Conservation (phyloP, 2,329 filamentous ascomycete species). For the Fusarium buharicum region DNA sequence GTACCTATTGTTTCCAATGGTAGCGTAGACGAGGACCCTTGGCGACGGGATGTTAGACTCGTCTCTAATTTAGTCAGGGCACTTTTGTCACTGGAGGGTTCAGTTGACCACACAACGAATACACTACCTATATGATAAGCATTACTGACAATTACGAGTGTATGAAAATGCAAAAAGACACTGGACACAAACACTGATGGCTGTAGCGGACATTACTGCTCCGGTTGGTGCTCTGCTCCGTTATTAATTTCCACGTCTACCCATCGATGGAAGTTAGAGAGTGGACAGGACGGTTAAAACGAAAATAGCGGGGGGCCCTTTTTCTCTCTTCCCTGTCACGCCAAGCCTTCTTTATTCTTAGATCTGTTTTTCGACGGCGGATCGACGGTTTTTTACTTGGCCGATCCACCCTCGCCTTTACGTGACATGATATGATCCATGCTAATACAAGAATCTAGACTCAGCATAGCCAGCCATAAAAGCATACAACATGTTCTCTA, state of each 20-base stretch:
- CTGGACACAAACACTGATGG: background rate
- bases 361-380: constrained; percentile 36
- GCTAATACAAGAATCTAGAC: constrained; percentile 16
- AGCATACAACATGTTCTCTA: no score
- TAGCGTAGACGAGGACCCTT: background rate
- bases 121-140: background rate
- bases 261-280: constrained; percentile 8
- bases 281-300: constrained; percentile 5
- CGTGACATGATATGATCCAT: constrained; percentile 14
- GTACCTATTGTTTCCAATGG: constrained; percentile 22
- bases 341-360: constrained; percentile 32
- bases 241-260: constrained; percentile 29
- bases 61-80: constrained; percentile 18
- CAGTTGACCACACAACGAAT: background rate
- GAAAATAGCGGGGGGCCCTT: constrained; percentile 6
- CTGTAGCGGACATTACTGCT: constrained; percentile 20
- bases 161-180: background rate
- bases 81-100: constrained; percentile 6
- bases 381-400: constrained; percentile 25
- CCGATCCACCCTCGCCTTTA: constrained; percentile 19
- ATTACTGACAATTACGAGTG: background rate
- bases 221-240: constrained; percentile 22
- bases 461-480: background rate
- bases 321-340: background rate
- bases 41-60: constrained; percentile 9